Percentiles rank a stretch among this genome's conserved stretches.
These are phyloP conservation scores for Didymella sp. DNA, from an alignment of 2,329 filamentous ascomycete genomes.

Conservation along the genomic window DNA sequence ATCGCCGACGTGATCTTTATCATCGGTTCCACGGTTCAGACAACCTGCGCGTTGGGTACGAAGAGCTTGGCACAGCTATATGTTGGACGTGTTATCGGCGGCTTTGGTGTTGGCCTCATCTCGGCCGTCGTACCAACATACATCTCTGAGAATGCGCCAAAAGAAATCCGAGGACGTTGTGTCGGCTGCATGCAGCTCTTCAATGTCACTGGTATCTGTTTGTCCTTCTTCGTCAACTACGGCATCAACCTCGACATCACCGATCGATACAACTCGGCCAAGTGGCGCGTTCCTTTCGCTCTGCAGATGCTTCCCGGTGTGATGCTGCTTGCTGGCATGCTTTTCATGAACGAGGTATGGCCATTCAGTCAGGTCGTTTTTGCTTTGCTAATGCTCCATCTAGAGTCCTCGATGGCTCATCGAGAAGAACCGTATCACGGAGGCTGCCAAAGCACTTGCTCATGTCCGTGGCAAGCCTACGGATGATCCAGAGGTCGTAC, in stretches of 20 bases:
- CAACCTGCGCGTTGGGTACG: constrained; percentile 46
- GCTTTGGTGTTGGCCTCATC: constrained; percentile 54
- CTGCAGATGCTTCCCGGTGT: constrained; percentile 61
- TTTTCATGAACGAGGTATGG: too few species aligned
- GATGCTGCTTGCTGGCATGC: constrained; percentile 58
- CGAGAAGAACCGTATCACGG: constrained; percentile 57
- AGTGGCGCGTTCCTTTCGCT: constrained; percentile 62
- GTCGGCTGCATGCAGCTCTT: constrained; percentile 51
- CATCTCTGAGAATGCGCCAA: constrained; percentile 56
- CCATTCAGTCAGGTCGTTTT: constrained; percentile 46
- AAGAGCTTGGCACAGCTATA: constrained; percentile 51
- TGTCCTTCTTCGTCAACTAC: constrained; percentile 62
- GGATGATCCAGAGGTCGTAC: constrained; percentile 46
- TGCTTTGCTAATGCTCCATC: too few species aligned
- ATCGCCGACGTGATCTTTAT: constrained; percentile 54
- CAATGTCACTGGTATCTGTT: constrained; percentile 56
- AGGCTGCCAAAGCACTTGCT: constrained; percentile 53
- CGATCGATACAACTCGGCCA: constrained; percentile 51
- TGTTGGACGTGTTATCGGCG: constrained; percentile 53
- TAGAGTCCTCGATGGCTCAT: constrained; percentile 63
- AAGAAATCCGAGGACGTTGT: constrained; percentile 50
- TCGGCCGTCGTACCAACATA: constrained; percentile 54
- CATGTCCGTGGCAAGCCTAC: constrained; percentile 47
- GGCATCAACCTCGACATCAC: constrained; percentile 56
- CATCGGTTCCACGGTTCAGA: constrained; percentile 52